Evolutionary conservation across 1,139 yeast genomes (phyloP).

Genomic region (Yamadazyma triangularis): DNA sequence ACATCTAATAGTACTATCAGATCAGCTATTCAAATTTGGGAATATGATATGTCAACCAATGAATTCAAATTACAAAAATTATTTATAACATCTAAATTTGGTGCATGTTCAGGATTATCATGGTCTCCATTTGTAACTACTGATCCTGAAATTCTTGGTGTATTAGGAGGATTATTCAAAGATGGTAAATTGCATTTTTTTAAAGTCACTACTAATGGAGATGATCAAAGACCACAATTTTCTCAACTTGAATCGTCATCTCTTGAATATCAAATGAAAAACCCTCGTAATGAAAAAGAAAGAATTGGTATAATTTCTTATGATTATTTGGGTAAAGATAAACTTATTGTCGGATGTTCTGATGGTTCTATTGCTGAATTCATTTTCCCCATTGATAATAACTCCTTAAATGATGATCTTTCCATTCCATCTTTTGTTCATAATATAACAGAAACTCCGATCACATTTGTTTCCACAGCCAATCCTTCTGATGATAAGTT

Average conservation of each 20-base stretch:
- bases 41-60: conserved; percentile 26
- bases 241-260: conserved; percentile 25
- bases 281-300: conserved; percentile 8
- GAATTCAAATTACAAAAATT: conserved; percentile 23
- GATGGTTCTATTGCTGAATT: conserved; percentile 70
- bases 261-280: conserved; percentile 21
- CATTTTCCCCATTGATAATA: conserved; percentile 25
- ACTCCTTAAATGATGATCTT: conserved; percentile 5
- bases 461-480: conserved; percentile 41
- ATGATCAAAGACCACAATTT: conserved; percentile 11
- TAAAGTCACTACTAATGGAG: conserved; percentile 20
- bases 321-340: conserved; percentile 49
- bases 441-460: conserved; percentile 48
- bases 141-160: conserved; percentile 29
- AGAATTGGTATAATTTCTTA: conserved; percentile 42
- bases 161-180: conserved; percentile 53
- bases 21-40: conserved; percentile 47
- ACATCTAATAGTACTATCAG: conserved; percentile 14
- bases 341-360: conserved; percentile 56
- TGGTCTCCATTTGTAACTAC: conserved; percentile 41
- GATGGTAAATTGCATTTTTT: conserved; percentile 62
- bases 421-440: conserved; percentile 46
- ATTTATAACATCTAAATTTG: conserved; percentile 41
- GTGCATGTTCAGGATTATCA: conserved; percentile 48
- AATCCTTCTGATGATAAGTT: conserved; percentile 22